These are phyloP conservation scores for Xanthoconium separans DNA, from an alignment of 1,284 basidiomycete species.

Conservation along the genomic window DNA sequence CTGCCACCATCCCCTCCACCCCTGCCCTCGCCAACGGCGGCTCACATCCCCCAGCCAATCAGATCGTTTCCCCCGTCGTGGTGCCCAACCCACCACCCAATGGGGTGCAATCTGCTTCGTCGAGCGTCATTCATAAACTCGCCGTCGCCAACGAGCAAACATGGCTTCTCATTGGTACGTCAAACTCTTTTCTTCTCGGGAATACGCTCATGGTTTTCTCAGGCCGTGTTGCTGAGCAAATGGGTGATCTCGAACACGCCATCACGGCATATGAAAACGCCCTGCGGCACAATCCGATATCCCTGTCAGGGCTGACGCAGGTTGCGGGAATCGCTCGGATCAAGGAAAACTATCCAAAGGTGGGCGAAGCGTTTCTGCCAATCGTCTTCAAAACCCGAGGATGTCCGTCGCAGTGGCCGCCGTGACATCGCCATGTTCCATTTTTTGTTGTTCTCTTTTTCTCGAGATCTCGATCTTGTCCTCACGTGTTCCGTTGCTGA, in stretches of 20 bases:
- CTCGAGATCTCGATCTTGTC: conserved; percentile 32
- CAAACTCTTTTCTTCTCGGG: conserved; percentile 9
- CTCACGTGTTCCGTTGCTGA: conserved; percentile 40
- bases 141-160: conserved; percentile 87
- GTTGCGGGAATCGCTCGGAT: conserved; percentile 89
- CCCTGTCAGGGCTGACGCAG: conserved; percentile 84
- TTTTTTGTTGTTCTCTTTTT: conserved; percentile 16
- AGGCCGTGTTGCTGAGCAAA: conserved; percentile 90
- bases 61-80: conserved; percentile 50
- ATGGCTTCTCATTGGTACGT: conserved; percentile 86
- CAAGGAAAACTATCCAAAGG: conserved; percentile 85
- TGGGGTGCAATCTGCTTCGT: conserved; percentile 38
- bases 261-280: conserved; percentile 89
- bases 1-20: conserved; percentile 35
- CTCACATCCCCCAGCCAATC: conserved; percentile 32
- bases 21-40: conserved; percentile 45
- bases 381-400: conserved; percentile 35
- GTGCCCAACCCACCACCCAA: conserved; percentile 42
- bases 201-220: conserved; percentile 24
- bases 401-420: conserved; percentile 40
- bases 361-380: conserved; percentile 38
- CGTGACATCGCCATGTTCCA: conserved; percentile 31
- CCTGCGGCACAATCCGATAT: conserved; percentile 88
- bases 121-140: conserved; percentile 66
- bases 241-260: conserved; percentile 88